Conservation (phyloP, 352 stramenopile species). For the Pythium brachiatum region DNA sequence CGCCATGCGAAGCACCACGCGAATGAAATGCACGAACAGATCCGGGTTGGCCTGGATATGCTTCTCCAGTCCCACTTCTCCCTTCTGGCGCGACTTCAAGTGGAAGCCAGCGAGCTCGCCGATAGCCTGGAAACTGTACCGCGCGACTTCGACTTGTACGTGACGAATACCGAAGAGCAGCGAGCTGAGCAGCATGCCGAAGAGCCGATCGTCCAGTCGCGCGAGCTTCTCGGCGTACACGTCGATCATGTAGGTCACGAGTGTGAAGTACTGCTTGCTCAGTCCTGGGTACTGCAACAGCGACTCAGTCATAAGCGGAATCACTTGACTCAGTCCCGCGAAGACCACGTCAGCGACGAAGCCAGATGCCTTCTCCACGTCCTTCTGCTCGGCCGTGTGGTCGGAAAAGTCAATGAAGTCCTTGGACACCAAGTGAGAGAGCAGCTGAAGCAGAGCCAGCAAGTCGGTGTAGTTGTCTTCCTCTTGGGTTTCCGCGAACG, state of each 20-base stretch:
- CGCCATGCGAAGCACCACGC: constrained; percentile 73
- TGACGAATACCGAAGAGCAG: constrained; percentile 75
- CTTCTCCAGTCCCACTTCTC: constrained; percentile 42
- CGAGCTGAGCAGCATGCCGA: constrained; percentile 73
- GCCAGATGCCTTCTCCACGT: constrained; percentile 55
- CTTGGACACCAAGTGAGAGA: constrained; percentile 78
- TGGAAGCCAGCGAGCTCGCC: constrained; percentile 73
- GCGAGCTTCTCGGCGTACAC: constrained; percentile 82
- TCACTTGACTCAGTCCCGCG: constrained; percentile 78
- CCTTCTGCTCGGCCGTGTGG: constrained; percentile 49
- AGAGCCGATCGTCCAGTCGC: constrained; percentile 54
- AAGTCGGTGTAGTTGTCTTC: constrained; percentile 79
- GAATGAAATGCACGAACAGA: constrained; percentile 72
- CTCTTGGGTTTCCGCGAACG: constrained; percentile 50
- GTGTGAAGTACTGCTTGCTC: constrained; percentile 88
- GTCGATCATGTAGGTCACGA: constrained; percentile 86
- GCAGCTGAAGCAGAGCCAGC: constrained; percentile 68
- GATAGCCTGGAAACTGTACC: constrained; percentile 82
- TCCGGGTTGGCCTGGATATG: constrained; percentile 51
- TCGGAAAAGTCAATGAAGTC: constrained; percentile 88
- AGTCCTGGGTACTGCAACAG: constrained; percentile 83
- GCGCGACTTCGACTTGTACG: constrained; percentile 67
- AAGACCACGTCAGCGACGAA: constrained; percentile 89
- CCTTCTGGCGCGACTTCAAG: constrained; percentile 51
- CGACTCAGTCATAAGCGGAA: constrained; percentile 89